phyloP scores from a whole-genome alignment of 257 asterid genomes.

The Linderniella brevidens region DNA sequence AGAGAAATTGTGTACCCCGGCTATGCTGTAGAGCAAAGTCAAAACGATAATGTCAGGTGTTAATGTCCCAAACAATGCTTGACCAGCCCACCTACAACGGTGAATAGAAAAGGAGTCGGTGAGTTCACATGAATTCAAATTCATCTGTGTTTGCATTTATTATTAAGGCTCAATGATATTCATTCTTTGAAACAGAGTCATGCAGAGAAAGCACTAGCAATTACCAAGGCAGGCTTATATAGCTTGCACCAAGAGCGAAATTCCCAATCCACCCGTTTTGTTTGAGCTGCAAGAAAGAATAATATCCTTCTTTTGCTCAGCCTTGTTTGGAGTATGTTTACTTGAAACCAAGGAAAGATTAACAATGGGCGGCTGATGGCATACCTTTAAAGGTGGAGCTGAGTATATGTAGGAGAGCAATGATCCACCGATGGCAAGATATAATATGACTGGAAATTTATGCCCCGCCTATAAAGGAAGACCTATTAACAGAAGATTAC shows the following conservation, averaged over 20 bases:
- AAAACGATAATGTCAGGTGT: conserved; percentile 73
- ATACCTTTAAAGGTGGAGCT: conserved; percentile 94
- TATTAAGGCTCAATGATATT: too few relatives aligned
- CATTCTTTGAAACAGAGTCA: background rate
- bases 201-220: background rate
- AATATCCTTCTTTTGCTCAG: conserved; percentile 3
- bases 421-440: conserved; percentile 93
- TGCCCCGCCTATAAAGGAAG: conserved; percentile 69
- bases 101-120: conserved; percentile 5
- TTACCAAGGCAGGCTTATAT: conserved; percentile 92
- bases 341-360: too few relatives aligned
- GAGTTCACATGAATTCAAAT: background rate
- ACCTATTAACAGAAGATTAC: conserved; percentile 9
- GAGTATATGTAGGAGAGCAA: conserved; percentile 89
- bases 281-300: conserved; percentile 52
- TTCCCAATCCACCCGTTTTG: conserved; percentile 99
- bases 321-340: background rate
- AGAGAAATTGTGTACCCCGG: conserved; percentile 49
- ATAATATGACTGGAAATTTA: conserved; percentile 59
- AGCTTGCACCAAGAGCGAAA: conserved; percentile 95
- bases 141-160: background rate
- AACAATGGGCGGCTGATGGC: too few relatives aligned
- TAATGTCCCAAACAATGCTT: conserved; percentile 91
- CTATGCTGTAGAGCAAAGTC: conserved; percentile 76
- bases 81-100: conserved; percentile 92